These are phyloP conservation scores for Ogataea thermomethanolica DNA, from an alignment of 805 yeast genomes.

Conservation along the genomic window DNA sequence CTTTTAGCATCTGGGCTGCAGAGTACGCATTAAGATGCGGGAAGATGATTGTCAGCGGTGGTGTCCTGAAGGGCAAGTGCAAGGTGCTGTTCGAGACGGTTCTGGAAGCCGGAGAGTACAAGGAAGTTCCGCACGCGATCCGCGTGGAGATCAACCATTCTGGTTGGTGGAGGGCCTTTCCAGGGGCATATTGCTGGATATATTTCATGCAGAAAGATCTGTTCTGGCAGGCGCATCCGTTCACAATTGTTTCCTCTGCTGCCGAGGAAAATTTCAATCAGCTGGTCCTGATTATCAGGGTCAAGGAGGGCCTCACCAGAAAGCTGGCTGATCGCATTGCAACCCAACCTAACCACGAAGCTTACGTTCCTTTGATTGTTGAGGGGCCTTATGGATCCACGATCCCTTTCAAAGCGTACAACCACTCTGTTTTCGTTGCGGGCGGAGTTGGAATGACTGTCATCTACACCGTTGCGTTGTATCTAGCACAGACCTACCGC, in stretches of 20 bases:
- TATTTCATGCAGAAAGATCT: constrained; percentile 43
- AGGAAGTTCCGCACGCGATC: constrained; percentile 37
- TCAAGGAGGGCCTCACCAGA: constrained; percentile 52
- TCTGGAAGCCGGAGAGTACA: constrained; percentile 2
- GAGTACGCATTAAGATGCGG: constrained; percentile 59
- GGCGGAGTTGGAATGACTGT: constrained; percentile 70
- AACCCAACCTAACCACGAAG: constrained; percentile 33
- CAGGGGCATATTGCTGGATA: constrained; percentile 63
- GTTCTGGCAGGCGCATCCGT: constrained; percentile 70
- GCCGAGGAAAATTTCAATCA: constrained; percentile 42
- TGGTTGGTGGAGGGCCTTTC: constrained; percentile 48
- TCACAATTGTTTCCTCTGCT: constrained; percentile 47
- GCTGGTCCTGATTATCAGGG: constrained; percentile 42
- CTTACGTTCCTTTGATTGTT: constrained; percentile 41
- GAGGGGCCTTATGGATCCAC: constrained; percentile 62
- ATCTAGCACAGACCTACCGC: constrained; percentile 33
- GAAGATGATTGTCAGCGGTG: constrained; percentile 59
- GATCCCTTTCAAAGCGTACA: constrained; percentile 45
- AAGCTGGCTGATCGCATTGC: constrained; percentile 34
- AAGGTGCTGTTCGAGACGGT: constrained; percentile 25
- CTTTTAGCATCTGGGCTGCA: constrained; percentile 65
- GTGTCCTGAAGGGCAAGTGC: constrained; percentile 48
- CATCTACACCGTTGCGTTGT: constrained; percentile 43
- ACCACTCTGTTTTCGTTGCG: constrained; percentile 48
- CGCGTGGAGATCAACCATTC: constrained; percentile 51